Percentiles rank a stretch among this genome's conserved stretches.
Evolutionary conservation across 352 stramenopile species (phyloP).

Genomic region (Pythium brachiatum): DNA sequence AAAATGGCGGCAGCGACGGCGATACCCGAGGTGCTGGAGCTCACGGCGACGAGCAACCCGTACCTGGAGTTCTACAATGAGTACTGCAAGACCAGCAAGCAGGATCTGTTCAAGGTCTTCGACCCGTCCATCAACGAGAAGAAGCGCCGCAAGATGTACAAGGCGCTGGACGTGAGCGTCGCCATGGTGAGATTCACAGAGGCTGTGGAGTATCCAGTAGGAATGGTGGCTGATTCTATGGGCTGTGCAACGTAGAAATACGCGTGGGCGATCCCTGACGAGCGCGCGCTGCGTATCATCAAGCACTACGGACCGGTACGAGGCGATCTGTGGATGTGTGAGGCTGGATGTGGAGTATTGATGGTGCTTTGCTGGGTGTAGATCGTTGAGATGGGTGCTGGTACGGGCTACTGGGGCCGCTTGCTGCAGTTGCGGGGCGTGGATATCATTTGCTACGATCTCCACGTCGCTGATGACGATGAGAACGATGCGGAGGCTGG

Average conservation of each 20-base stretch:
- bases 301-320: conserved; percentile 86
- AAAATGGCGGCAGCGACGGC: conserved; percentile 14
- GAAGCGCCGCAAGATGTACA: conserved; percentile 63
- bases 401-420: conserved; percentile 87
- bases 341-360: conserved; percentile 4
- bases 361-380: conserved; percentile 23
- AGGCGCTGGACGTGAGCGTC: conserved; percentile 67
- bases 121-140: conserved; percentile 69
- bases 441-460: conserved; percentile 87
- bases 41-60: conserved; percentile 70
- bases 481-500: conserved; percentile 24
- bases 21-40: conserved; percentile 33
- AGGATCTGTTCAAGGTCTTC: conserved; percentile 72
- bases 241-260: too few species aligned
- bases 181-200: conserved; percentile 55
- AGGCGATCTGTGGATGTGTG: not conserved
- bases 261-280: conserved; percentile 91
- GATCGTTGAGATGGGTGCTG: conserved; percentile 91
- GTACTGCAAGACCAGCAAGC: conserved; percentile 52
- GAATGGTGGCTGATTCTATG: not conserved
- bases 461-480: conserved; percentile 62
- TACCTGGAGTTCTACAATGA: conserved; percentile 79
- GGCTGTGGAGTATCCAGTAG: not conserved
- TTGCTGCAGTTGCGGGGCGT: conserved; percentile 78
- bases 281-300: conserved; percentile 86